A percentile compares a stretch with the other conserved stretches of the same genome.
Evolutionary conservation across 768 basidiomycete species (phyloP).

Genomic region (Scleroderma citrinum): DNA sequence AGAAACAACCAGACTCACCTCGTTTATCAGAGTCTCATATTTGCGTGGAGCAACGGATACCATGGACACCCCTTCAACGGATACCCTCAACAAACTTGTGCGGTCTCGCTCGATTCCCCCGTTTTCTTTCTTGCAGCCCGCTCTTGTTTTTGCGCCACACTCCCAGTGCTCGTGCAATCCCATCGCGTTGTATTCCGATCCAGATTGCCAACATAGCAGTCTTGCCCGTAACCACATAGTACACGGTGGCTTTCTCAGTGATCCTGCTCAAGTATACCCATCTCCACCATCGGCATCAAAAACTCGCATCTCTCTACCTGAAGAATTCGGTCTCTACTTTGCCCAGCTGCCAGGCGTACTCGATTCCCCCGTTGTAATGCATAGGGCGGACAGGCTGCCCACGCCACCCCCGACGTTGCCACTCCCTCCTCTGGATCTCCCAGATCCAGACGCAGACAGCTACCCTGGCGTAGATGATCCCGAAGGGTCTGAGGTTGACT

Average conservation of each 20-base stretch:
- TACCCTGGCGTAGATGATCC: slow-evolving; percentile 9
- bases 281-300: slow-evolving; percentile 26
- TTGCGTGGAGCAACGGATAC: slow-evolving; percentile 27
- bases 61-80: slow-evolving; percentile 26
- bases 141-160: slow-evolving; percentile 12
- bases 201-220: slow-evolving; percentile 10
- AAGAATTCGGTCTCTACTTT: slow-evolving; percentile 19
- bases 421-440: slow-evolving; percentile 30
- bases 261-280: slow-evolving; percentile 18
- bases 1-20: neutral
- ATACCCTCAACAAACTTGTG: too few species aligned
- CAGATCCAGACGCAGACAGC: slow-evolving; percentile 28
- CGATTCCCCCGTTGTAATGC: slow-evolving; percentile 31
- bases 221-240: slow-evolving; percentile 13
- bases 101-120: slow-evolving; percentile 6
- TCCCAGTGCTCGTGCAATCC: slow-evolving; percentile 1
- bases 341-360: slow-evolving; percentile 27
- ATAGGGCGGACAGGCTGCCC: slow-evolving; percentile 29
- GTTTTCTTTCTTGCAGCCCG: slow-evolving; percentile 10
- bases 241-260: slow-evolving; percentile 12
- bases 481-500: slow-evolving; percentile 13
- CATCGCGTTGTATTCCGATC: slow-evolving; percentile 14
- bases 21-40: slow-evolving; percentile 25
- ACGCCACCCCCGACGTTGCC: slow-evolving; percentile 42
- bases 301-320: slow-evolving; percentile 20